Base-by-base conservation (phyloP, 1,284 basidiomycete species). In the Ustilago loliicola region DNA sequence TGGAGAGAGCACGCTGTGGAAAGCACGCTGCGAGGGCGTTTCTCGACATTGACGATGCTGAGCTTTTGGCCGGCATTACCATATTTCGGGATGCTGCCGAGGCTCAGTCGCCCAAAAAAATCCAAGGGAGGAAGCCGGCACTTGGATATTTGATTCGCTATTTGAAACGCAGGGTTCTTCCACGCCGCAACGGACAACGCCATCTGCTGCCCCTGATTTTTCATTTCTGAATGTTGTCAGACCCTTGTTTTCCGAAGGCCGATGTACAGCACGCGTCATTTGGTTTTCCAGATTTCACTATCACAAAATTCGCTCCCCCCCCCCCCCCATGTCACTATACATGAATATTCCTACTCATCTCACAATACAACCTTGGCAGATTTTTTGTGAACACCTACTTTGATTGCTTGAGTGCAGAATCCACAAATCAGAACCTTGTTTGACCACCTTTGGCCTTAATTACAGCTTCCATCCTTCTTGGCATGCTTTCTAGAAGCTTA, bases 171-270 rank as follows among this genome's bases (percentile, higher is more conserved):
- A 50, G 47, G 47, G 47, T 50, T 50, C 47, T 25, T 50, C 47
- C 45, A 10, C 45, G 21, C 3, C 45, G 45, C 45, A 47, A 47
- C 45, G 17, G 13, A 47, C 45, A 50, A 50, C 47, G 25, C 23
- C 48, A 50, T 50, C 25, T 50, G 48, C 48, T 50, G 32, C 38
- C 55, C 40, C 27, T 47, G 4, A 4, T 48, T 48, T 59, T 47
- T 47, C 25, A 32, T 45, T 48, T 45, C n/a, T 34, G 17, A 6
- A 21, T 11, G 6, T 45, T 45, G 42, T 23, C 8, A 36, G 64
- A 66, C 64, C 64, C 57, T 60, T 55, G 45, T 50, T 59, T 59
- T 58, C 64, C 64, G 57, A 54, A 52, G 38, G 27, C 59, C 58
- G 48, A 47, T 42, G 21, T 9, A 13, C 10, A 19, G 34, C 36